Evolutionary conservation across 179 eudicot species (phyloP), one percentile per base, ranked within the genome.

Genomic region (Heliamphora pulchella): DNA sequence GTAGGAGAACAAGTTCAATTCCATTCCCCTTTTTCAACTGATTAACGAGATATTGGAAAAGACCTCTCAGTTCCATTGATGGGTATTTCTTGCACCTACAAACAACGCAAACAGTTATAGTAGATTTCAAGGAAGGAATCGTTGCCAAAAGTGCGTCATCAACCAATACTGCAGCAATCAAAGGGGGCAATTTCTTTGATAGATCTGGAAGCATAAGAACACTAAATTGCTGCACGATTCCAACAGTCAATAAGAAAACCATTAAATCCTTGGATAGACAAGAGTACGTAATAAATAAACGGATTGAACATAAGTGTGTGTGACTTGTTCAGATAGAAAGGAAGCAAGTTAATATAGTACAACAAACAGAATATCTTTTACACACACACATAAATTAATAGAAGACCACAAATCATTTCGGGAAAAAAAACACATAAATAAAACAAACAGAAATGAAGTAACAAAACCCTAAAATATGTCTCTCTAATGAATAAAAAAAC

Each of bases 71-170:
- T 90, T 96, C 99, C 99, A 96, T 94, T 46, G 99, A 96, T 20
- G 99, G 99, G 79, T 96, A 96, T 86, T 96, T 96, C 88, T 96
- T 96, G 86, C 98, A 96, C 92, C 99, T 96, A 80, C 13, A 77
- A 71, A 81, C 44, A 80, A 74, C 65, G 18, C 47, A 80, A 74
- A 61, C 22, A 7, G 61, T 48, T 57, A 72, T 43, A 76, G 80
- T 31, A 57, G 62, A 57, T 20, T 76, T 17, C 64, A 78, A 68
- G 43, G 8, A 55, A 54, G 69, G 46, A 74, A 22, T 51, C n/a
- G 53, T 44, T n/a, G 9, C 47, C 53, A 47, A 75, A 75, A 20
- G 67, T 55, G 74, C 9, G 67, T 55, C 48, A 67, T 14, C 75
- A 67, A 17, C 20, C 69, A 31, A 76, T 44, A 81, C 39, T 17